Evolutionary conservation across 176 grass and related monocot species (phyloP).

Genomic region (Cenchrus fungigraminus): DNA sequence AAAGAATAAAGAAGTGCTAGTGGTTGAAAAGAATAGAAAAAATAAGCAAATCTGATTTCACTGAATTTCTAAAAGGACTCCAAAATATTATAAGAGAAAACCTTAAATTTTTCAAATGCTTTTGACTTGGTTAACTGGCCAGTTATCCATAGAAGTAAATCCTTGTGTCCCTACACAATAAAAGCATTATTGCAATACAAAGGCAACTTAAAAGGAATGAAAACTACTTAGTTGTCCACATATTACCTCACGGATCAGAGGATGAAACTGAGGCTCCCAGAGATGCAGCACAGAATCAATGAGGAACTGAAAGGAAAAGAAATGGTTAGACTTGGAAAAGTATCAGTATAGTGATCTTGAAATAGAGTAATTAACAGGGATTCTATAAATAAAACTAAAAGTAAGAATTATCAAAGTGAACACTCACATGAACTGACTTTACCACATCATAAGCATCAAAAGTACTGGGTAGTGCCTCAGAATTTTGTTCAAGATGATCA

Average conservation of each 20-base stretch:
- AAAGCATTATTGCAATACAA: neutral
- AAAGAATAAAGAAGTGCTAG: neutral
- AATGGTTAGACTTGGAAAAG: neutral
- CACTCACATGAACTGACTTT: slow-evolving; percentile 10
- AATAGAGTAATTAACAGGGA: neutral
- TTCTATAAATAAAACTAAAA: neutral
- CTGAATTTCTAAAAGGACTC: neutral
- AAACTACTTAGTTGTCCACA: neutral
- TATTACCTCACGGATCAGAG: slow-evolving; percentile 18
- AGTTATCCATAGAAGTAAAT: slow-evolving; percentile 23
- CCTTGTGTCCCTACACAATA: slow-evolving; percentile 16
- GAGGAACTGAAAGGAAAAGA: slow-evolving; percentile 1
- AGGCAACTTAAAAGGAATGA: neutral
- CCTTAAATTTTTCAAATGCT: slow-evolving; percentile 19
- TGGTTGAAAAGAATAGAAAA: too few species aligned
- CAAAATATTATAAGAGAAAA: neutral
- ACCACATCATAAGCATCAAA: neutral
- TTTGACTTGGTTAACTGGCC: neutral
- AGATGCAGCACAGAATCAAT: neutral
- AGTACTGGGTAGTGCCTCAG: neutral
- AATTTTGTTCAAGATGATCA: slow-evolving; percentile 15
- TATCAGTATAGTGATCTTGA: neutral
- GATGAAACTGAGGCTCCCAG: slow-evolving; percentile 36
- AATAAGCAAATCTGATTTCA: neutral
- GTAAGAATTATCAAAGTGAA: neutral